Percentiles rank a stretch among this genome's conserved stretches.
These are phyloP conservation scores for Castanospermum australe DNA, from an alignment of 306 rosid species.

Conservation along the genomic window DNA sequence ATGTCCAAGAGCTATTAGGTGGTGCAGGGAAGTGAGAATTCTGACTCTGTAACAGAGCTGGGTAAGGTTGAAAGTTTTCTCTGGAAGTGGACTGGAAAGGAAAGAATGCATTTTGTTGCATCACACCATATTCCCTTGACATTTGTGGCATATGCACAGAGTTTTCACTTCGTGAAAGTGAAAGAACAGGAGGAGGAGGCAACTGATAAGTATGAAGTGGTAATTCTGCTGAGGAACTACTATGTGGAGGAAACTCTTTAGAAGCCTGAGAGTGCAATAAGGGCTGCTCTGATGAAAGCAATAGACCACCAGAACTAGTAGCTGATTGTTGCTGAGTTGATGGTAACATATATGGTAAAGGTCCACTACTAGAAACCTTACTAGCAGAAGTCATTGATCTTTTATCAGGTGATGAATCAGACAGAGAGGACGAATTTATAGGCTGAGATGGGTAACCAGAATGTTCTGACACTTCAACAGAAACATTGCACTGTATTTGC, in stretches of 20 bases:
- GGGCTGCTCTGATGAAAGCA: slow-evolving; percentile 38
- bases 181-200: slow-evolving; percentile 59
- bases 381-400: slow-evolving; percentile 36
- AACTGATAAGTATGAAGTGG: slow-evolving; percentile 40
- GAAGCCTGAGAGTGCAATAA: slow-evolving; percentile 36
- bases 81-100: slow-evolving; percentile 52
- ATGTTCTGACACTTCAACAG: slow-evolving; percentile 42
- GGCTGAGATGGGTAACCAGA: slow-evolving; percentile 35
- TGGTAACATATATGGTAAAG: slow-evolving; percentile 26
- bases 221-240: slow-evolving; percentile 36
- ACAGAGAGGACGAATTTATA: slow-evolving; percentile 33
- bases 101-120: slow-evolving; percentile 55
- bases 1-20: slow-evolving; percentile 51
- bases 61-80: slow-evolving; percentile 48
- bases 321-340: slow-evolving; percentile 40
- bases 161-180: slow-evolving; percentile 50
- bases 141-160: slow-evolving; percentile 48
- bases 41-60: slow-evolving; percentile 42
- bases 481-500: slow-evolving; percentile 35
- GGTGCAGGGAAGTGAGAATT: slow-evolving; percentile 49
- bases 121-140: slow-evolving; percentile 35
- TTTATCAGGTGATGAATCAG: slow-evolving; percentile 42
- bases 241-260: slow-evolving; percentile 40
- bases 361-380: slow-evolving; percentile 45
- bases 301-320: slow-evolving; percentile 41